A percentile compares a stretch with the other conserved stretches of the same genome.
These are phyloP conservation scores for Cornus controversa DNA, from an alignment of 148 eudicot species.

Conservation along the genomic window DNA sequence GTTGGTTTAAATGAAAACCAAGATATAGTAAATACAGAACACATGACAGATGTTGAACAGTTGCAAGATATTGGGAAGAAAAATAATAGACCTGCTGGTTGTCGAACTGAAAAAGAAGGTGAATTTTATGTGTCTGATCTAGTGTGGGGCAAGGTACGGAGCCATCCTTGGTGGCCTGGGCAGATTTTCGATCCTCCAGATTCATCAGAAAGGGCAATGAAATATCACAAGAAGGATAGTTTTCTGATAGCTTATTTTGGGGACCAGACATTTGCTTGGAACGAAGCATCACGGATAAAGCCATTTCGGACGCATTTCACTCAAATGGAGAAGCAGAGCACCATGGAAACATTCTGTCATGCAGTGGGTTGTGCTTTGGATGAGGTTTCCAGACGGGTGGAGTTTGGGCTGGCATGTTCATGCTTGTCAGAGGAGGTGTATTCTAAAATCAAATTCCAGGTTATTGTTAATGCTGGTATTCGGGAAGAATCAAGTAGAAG, in stretches of 20 bases:
- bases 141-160: slow-evolving; percentile 87
- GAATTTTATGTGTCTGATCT: slow-evolving; percentile 51
- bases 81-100: neutral
- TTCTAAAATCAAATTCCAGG: slow-evolving; percentile 41
- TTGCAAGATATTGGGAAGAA: neutral
- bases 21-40: neutral
- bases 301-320: slow-evolving; percentile 57
- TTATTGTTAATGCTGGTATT: slow-evolving; percentile 57
- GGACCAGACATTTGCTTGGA: slow-evolving; percentile 79
- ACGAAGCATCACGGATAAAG: slow-evolving; percentile 48
- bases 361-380: slow-evolving; percentile 70
- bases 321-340: slow-evolving; percentile 65
- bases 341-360: slow-evolving; percentile 44
- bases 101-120: slow-evolving; percentile 29
- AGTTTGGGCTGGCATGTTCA: slow-evolving; percentile 62
- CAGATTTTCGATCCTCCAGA: slow-evolving; percentile 67
- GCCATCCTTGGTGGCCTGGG: slow-evolving; percentile 98
- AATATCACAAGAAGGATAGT: slow-evolving; percentile 42
- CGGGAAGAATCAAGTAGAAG: slow-evolving; percentile 35
- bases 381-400: slow-evolving; percentile 68
- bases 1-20: slow-evolving; percentile 9
- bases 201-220: slow-evolving; percentile 58
- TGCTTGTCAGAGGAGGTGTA: slow-evolving; percentile 53
- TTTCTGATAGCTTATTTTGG: slow-evolving; percentile 72
- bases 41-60: neutral